Percentiles rank a stretch among this genome's conserved stretches.
These are phyloP conservation scores for Puccinia triticina DNA, from an alignment of 1,284 basidiomycete species.

Conservation along the genomic window DNA sequence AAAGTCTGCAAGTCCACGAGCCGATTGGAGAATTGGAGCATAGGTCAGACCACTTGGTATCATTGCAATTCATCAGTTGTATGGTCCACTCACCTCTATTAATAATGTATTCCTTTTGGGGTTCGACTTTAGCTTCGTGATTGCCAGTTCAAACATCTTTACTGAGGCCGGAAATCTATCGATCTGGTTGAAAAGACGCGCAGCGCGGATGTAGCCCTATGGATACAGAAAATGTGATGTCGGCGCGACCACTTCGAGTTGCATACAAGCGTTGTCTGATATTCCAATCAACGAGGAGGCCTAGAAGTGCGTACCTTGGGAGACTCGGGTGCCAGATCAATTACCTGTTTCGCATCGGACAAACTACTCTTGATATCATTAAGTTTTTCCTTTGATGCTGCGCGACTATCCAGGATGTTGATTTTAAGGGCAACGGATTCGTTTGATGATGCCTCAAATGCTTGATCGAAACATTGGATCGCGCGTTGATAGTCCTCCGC, in stretches of 20 bases:
- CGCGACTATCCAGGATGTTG: slow-evolving; percentile 43
- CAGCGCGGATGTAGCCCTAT: slow-evolving; percentile 43
- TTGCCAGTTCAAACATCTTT: slow-evolving; percentile 39
- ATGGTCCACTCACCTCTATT: slow-evolving; percentile 29
- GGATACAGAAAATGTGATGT: neutral
- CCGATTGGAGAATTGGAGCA: neutral
- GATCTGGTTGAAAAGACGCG: slow-evolving; percentile 39
- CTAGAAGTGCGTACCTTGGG: slow-evolving; percentile 22
- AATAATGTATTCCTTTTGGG: neutral
- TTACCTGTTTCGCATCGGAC: slow-evolving; percentile 29
- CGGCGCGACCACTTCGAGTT: neutral
- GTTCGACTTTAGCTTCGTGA: slow-evolving; percentile 9
- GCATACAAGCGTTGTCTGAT: neutral
- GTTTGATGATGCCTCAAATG: slow-evolving; percentile 26
- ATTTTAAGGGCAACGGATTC: neutral
- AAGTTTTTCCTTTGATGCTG: slow-evolving; percentile 41
- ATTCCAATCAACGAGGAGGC: too few species aligned
- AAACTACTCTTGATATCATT: slow-evolving; percentile 38
- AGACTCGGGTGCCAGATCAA: slow-evolving; percentile 26
- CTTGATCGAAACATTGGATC: slow-evolving; percentile 35
- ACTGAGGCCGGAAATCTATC: slow-evolving; percentile 27
- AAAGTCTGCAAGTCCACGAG: neutral
- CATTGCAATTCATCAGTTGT: neutral
- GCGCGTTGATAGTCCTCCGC: slow-evolving; percentile 27
- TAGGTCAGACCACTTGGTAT: neutral